Conservation (phyloP, 345 rosid genomes). For the Aegle marmelos region DNA sequence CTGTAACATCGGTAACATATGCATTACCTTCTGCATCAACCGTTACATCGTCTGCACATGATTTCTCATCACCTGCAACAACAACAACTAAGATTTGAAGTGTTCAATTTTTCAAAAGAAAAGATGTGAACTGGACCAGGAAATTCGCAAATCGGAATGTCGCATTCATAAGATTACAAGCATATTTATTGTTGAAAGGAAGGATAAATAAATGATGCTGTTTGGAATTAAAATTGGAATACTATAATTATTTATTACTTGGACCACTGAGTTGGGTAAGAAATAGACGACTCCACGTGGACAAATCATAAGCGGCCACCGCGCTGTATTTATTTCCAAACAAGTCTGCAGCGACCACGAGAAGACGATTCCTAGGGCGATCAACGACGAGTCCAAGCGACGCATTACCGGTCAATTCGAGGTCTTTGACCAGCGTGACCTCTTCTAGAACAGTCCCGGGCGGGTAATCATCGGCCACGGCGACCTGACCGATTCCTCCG, state of each 20-base stretch:
- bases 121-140: no score
- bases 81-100: no score
- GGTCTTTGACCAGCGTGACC: slow-evolving; percentile 60
- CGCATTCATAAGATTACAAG: no score
- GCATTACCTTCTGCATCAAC: slow-evolving; percentile 72
- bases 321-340: slow-evolving; percentile 59
- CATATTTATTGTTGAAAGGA: no score
- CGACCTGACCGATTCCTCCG: slow-evolving; percentile 71
- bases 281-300: slow-evolving; percentile 76
- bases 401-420: slow-evolving; percentile 65
- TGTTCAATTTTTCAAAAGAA: no score
- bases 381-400: slow-evolving; percentile 70
- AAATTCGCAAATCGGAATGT: no score
- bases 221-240: no score
- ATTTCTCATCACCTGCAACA: slow-evolving; percentile 40
- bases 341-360: slow-evolving; percentile 61
- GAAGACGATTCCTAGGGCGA: slow-evolving; percentile 63
- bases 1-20: slow-evolving; percentile 71
- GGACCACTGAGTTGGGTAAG: slow-evolving; percentile 61
- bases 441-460: slow-evolving; percentile 41
- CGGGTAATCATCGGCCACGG: slow-evolving; percentile 37
- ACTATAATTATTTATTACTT: slow-evolving; percentile 30
- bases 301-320: slow-evolving; percentile 76
- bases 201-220: no score
- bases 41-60: slow-evolving; percentile 83